Evolutionary conservation across 148 eudicot species (phyloP).

Genomic region (Silene uniflora): DNA sequence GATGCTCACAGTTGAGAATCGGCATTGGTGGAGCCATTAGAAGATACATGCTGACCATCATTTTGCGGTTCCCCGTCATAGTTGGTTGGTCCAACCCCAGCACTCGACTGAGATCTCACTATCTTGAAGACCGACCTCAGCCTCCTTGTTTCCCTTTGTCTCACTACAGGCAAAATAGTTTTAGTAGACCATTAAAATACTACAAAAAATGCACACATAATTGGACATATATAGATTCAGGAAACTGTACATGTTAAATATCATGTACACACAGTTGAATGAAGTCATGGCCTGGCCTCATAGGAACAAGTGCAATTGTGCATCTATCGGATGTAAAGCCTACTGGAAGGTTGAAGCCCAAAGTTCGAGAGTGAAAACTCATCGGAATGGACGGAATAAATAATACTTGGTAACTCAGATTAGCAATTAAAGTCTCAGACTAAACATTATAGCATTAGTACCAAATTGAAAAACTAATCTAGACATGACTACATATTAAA

Average conservation of each 20-base stretch:
- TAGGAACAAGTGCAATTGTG: too few relatives aligned
- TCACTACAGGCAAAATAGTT: conserved; percentile 36
- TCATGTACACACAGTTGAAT: not conserved
- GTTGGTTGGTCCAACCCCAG: conserved; percentile 67
- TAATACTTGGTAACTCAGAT: too few relatives aligned
- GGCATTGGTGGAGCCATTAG: conserved; percentile 31
- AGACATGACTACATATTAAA: too few relatives aligned
- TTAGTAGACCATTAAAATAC: not conserved
- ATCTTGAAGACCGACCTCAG: conserved; percentile 25
- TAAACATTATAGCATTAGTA: too few relatives aligned
- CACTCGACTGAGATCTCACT: conserved; percentile 56
- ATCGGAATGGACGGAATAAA: too few relatives aligned
- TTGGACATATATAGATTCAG: not conserved
- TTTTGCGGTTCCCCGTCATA: conserved; percentile 48
- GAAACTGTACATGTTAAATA: too few relatives aligned
- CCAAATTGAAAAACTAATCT: too few relatives aligned
- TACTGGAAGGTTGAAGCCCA: not conserved
- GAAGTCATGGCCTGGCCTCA: not conserved
- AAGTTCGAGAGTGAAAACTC: not conserved
- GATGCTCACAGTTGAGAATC: conserved; percentile 52
- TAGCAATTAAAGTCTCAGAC: too few relatives aligned
- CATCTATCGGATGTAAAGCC: too few relatives aligned
- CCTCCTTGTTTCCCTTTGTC: conserved; percentile 36
- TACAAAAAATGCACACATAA: too few relatives aligned
- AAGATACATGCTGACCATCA: conserved; percentile 32